Evolutionary conservation across 2,329 filamentous ascomycete genomes (phyloP).

Genomic region (Monosporascus sp.): DNA sequence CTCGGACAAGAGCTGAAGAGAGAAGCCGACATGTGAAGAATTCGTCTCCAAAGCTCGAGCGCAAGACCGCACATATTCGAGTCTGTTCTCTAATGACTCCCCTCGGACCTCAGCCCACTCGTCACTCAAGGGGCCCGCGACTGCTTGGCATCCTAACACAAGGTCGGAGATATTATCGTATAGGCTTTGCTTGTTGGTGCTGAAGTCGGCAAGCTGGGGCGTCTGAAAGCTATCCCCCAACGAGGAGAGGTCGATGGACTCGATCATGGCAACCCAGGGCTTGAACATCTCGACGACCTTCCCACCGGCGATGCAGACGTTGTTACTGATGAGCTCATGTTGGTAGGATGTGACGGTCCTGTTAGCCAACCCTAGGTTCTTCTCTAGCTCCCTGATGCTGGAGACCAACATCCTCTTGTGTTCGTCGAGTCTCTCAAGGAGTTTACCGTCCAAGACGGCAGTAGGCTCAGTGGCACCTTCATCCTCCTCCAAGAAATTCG

Average conservation of each 20-base stretch:
- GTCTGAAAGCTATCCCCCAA: constrained; percentile 75
- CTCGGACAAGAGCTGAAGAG: constrained; percentile 80
- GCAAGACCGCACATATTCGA: constrained; percentile 74
- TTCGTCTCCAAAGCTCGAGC: constrained; percentile 79
- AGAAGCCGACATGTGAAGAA: constrained; percentile 81
- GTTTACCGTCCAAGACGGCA: constrained; percentile 65
- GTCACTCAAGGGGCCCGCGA: constrained; percentile 86
- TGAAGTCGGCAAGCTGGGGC: constrained; percentile 81
- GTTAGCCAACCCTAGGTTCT: constrained; percentile 70
- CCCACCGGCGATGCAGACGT: constrained; percentile 70
- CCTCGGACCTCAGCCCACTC: constrained; percentile 94
- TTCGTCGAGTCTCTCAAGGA: constrained; percentile 81
- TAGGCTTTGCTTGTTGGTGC: constrained; percentile 82
- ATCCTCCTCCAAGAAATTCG: constrained; percentile 81
- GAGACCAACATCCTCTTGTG: constrained; percentile 80
- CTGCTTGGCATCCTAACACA: constrained; percentile 78
- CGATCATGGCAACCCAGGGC: constrained; percentile 82
- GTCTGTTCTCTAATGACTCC: constrained; percentile 79
- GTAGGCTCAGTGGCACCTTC: constrained; percentile 69
- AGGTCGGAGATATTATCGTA: constrained; percentile 94
- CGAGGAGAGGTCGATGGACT: constrained; percentile 83
- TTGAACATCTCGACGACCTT: constrained; percentile 85
- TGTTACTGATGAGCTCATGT: constrained; percentile 77
- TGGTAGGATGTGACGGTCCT: constrained; percentile 75
- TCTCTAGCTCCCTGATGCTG: constrained; percentile 81